Base-by-base conservation (phyloP, 2,329 filamentous ascomycete genomes). In the Sporothrix humicola region DNA sequence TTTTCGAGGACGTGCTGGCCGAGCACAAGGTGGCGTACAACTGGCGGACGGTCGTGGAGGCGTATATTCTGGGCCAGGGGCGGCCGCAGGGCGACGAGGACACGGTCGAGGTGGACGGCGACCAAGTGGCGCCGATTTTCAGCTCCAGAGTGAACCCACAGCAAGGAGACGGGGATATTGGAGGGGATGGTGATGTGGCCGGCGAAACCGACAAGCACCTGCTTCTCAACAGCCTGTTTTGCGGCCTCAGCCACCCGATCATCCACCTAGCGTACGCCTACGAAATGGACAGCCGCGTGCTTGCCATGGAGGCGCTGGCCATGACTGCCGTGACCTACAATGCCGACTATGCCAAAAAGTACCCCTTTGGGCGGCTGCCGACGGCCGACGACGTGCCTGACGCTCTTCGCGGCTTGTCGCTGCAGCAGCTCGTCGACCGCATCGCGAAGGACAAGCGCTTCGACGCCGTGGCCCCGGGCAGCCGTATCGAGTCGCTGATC, bases 191-290 rank as follows among this genome's bases (percentile, higher is more conserved):
- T 10, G 54, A 31, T 2, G 69, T 12, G 6, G 8, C 37, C 15
- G 15, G n/a, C 15, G 10, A 56, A 6, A 17, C 20, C 5, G 66
- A 69, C 17, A 10, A 10, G 12, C 23, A 42, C 20, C 10, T 23
- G 12, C 20, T 73, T 81, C 10, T 72, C 37, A 4, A 76, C 95
- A 93, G 58, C 50, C 44, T 73, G 15, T n/a, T 72, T 7, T 26
- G 58, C n/a, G 63, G 61, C 17, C 63, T 97, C 75, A 95, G 92
- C 20, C 93, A 98, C 78, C 93, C 95, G 1, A 85, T 98, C n/a
- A 96, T 98, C 74, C 96, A 98, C 79, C 87, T 99, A 2, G 95
- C 90, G n/a, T 98, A 97, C 80, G 96, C 94, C 10, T 95, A 92
- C 79, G 95, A 99, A 83, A 86, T 98, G 78, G 89, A 93, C 75